Evolutionary conservation across 1,139 yeast genomes (phyloP), one percentile per base, ranked within the genome.

Genomic region (Pichia sp.): DNA sequence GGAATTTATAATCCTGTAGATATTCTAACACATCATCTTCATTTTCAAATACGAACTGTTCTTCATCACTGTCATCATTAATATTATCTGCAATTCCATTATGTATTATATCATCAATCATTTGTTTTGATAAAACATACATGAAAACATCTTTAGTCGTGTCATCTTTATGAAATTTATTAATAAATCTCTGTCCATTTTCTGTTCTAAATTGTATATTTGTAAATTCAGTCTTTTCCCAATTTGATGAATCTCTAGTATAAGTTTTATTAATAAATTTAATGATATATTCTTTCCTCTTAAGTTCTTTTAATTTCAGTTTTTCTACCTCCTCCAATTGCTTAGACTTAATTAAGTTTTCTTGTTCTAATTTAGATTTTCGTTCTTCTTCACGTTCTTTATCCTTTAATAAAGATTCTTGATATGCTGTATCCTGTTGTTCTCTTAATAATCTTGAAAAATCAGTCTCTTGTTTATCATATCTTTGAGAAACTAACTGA

Each of bases 111-210:
- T 41, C 49, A 4, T 42, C 39, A n/a, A 57, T 37, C 42, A 61
- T 59, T 34, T 71, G 51, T 43, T 66, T 66, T 20, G 71, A 66
- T 49, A 83, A 87, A 37, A 86, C 77, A 55, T 71, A 78, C 38
- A 80, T 70, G 60, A 87, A 87, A 5, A 90, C 61, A 33, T 84
- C 84, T 38, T 69, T 69, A n/a, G 82, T 59, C 0, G 78, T 65
- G 16, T 75, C 69, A 6, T 63, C 57, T 24, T 74, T 71, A 27
- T 65, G 58, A 47, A 87, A 77, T 42, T 72, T 71, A 46, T 78
- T 76, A 8, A 85, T 69, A 3, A 81, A 60, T 40, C 95, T 69
- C 40, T 71, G 71, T 1, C 97, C 96, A 35, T 74, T 62, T 3
- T 78, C 68, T 30, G 76, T 64, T 48, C 86, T 67, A 38, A 82